These are phyloP conservation scores for Trypanosoma lewisi DNA, from an alignment of 208 protist species.

Conservation along the genomic window DNA sequence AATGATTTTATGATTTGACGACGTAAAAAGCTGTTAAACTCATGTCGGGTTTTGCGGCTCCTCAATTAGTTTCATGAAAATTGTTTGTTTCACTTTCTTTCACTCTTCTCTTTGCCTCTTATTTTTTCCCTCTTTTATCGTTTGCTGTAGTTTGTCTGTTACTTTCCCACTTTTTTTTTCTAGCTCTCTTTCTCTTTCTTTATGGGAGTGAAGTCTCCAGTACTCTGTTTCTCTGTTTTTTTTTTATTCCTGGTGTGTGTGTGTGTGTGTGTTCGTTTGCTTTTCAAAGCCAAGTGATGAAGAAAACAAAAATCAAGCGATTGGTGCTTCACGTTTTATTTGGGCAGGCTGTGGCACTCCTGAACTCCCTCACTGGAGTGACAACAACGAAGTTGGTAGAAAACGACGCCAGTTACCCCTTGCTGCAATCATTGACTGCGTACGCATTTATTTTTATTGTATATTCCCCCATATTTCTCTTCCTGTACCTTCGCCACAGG, in stretches of 20 bases:
- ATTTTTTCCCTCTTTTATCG: neutral
- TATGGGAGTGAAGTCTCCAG: too few species aligned
- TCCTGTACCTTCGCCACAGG: conserved; percentile 42
- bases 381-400: conserved; percentile 78
- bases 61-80: too few species aligned
- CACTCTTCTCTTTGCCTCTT: neutral
- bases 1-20: neutral
- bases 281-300: neutral
- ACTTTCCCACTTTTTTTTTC: conserved; percentile 17
- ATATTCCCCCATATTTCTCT: conserved; percentile 56
- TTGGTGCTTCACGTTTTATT: conserved; percentile 58
- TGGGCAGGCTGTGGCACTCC: conserved; percentile 79
- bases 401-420: conserved; percentile 82
- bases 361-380: conserved; percentile 87
- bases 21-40: too few species aligned
- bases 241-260: neutral
- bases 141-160: neutral
- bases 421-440: conserved; percentile 77
- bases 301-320: neutral
- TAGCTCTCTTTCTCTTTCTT: too few species aligned
- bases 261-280: neutral
- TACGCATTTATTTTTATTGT: conserved; percentile 74
- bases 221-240: neutral
- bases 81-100: too few species aligned
- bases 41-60: too few species aligned